phyloP scores from a whole-genome alignment of 495 filamentous ascomycete genomes.

The Neurospora sp. region DNA sequence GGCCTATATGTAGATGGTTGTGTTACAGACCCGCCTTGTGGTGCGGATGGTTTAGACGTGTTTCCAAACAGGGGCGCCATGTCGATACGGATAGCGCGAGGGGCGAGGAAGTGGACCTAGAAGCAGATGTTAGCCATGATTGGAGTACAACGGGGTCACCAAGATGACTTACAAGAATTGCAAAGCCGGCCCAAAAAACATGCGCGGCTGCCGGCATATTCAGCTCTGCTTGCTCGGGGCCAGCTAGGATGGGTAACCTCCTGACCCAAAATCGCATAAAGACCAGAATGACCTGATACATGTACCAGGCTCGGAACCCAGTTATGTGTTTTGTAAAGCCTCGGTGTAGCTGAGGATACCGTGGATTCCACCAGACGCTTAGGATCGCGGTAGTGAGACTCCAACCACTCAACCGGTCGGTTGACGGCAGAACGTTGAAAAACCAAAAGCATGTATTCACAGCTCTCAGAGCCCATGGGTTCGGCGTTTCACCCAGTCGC shows the following conservation, averaged over 20 bases:
- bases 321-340: slow-evolving; percentile 52
- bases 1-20: slow-evolving; percentile 7
- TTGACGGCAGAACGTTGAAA: slow-evolving; percentile 12
- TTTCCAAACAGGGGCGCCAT: slow-evolving; percentile 47
- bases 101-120: slow-evolving; percentile 36
- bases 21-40: slow-evolving; percentile 3
- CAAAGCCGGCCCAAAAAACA: slow-evolving; percentile 43
- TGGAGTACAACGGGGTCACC: slow-evolving; percentile 9
- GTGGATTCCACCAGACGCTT: slow-evolving; percentile 70
- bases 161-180: slow-evolving; percentile 39
- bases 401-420: slow-evolving; percentile 32
- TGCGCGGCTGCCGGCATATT: slow-evolving; percentile 41
- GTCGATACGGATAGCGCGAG: slow-evolving; percentile 40
- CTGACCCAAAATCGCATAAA: slow-evolving; percentile 45
- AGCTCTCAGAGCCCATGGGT: slow-evolving; percentile 20
- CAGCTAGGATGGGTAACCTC: slow-evolving; percentile 35
- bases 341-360: slow-evolving; percentile 50
- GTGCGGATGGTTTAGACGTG: not conserved
- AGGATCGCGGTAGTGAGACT: slow-evolving; percentile 42
- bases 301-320: slow-evolving; percentile 59
- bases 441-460: slow-evolving; percentile 20
- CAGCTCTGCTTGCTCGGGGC: slow-evolving; percentile 28
- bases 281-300: slow-evolving; percentile 53
- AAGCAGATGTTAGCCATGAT: slow-evolving; percentile 19
- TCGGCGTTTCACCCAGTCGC: slow-evolving; percentile 18